A percentile compares a stretch with the other conserved stretches of the same genome.
Conservation (phyloP, 805 yeast genomes). For the Torulaspora delbrueckii region DNA sequence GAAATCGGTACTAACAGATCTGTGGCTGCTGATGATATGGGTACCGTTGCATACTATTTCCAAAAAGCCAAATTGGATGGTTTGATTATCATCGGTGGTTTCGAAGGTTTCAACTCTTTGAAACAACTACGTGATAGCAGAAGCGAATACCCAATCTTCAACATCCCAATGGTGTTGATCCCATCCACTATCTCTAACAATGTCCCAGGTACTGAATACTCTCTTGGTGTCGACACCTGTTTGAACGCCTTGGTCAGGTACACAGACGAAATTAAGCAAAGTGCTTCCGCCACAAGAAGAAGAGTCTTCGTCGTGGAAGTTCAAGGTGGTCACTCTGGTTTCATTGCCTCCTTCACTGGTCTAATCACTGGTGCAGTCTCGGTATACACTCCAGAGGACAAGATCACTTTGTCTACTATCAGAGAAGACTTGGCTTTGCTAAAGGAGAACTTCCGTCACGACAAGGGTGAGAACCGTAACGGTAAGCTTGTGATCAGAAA, state of each 20-base stretch:
- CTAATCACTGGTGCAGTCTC: conserved; percentile 89
- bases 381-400: conserved; percentile 85
- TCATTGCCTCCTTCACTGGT: conserved; percentile 80
- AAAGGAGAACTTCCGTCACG: conserved; percentile 62
- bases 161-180: conserved; percentile 88
- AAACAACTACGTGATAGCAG: conserved; percentile 78
- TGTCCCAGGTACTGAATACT: conserved; percentile 98
- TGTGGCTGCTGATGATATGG: conserved; percentile 78
- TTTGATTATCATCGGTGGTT: conserved; percentile 87
- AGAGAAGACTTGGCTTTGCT: conserved; percentile 71
- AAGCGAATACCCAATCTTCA: conserved; percentile 75
- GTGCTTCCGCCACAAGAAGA: conserved; percentile 90
- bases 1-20: conserved; percentile 95
- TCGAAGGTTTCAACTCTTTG: conserved; percentile 88
- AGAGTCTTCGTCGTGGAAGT: conserved; percentile 95
- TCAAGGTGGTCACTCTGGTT: conserved; percentile 97
- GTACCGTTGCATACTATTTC: conserved; percentile 87
- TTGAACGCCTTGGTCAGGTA: conserved; percentile 83
- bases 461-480: conserved; percentile 72
- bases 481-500: conserved; percentile 84
- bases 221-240: conserved; percentile 94
- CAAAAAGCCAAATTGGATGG: conserved; percentile 88
- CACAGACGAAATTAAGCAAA: conserved; percentile 92
- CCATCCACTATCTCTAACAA: conserved; percentile 97
- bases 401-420: conserved; percentile 60